A percentile compares a stretch with the other conserved stretches of the same genome.
phyloP scores from a whole-genome alignment of 1,284 basidiomycete genomes.

The Clitocybe nebularis region DNA sequence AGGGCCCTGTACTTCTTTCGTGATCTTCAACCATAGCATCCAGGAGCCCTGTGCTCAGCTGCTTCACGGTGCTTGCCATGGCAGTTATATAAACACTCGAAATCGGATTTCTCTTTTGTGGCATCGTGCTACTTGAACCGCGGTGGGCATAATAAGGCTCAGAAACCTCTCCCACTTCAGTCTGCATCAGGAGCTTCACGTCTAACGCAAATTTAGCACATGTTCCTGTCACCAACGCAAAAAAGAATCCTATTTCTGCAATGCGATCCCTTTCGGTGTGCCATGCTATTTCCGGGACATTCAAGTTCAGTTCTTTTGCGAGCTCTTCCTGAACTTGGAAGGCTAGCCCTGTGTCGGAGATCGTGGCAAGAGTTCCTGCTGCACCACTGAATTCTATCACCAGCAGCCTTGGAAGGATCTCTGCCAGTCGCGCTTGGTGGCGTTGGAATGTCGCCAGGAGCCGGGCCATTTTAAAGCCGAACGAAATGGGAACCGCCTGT shows the following conservation, averaged over 20 bases:
- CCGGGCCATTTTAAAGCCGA: slow-evolving; percentile 42
- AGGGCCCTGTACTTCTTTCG: slow-evolving; percentile 42
- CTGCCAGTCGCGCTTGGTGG: slow-evolving; percentile 30
- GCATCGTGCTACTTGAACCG: slow-evolving; percentile 44
- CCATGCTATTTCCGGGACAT: slow-evolving; percentile 39
- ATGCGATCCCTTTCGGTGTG: slow-evolving; percentile 41
- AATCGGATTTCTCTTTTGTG: slow-evolving; percentile 42
- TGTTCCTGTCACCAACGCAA: slow-evolving; percentile 36
- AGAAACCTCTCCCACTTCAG: slow-evolving; percentile 38
- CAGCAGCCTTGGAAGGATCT: slow-evolving; percentile 32
- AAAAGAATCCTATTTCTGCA: slow-evolving; percentile 37
- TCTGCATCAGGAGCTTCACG: slow-evolving; percentile 42
- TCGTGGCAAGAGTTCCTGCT: slow-evolving; percentile 39
- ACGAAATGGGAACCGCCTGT: slow-evolving; percentile 42
- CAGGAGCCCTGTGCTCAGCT: slow-evolving; percentile 32
- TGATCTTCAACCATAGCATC: slow-evolving; percentile 46
- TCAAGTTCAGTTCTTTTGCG: slow-evolving; percentile 28
- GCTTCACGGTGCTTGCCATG: slow-evolving; percentile 34
- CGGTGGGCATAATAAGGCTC: slow-evolving; percentile 38
- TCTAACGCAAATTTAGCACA: slow-evolving; percentile 42
- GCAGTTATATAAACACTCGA: slow-evolving; percentile 39
- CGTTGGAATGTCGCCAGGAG: slow-evolving; percentile 38
- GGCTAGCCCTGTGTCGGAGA: slow-evolving; percentile 34
- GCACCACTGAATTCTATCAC: slow-evolving; percentile 41
- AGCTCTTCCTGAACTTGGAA: slow-evolving; percentile 33